These are phyloP conservation scores for Colletotrichum nymphaeae DNA, from an alignment of 2,329 filamentous ascomycete genomes.

Conservation along the genomic window DNA sequence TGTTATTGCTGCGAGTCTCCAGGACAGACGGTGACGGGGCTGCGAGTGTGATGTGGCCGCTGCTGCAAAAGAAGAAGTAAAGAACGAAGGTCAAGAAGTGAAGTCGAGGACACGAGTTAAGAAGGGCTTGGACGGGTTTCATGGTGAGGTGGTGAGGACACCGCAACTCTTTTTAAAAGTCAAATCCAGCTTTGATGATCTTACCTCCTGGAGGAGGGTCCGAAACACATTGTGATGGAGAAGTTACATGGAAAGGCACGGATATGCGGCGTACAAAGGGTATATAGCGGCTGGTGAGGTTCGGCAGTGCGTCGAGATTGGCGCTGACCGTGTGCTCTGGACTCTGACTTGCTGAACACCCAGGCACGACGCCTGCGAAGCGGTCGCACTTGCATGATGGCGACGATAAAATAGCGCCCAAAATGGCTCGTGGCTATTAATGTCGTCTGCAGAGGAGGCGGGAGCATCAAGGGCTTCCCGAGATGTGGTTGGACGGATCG, in stretches of 20 bases:
- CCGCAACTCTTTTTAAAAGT: slow-evolving; percentile 43
- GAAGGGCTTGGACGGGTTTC: slow-evolving; percentile 47
- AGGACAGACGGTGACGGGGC: slow-evolving; percentile 42
- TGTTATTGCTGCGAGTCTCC: slow-evolving; percentile 41
- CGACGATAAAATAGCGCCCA: slow-evolving; percentile 51
- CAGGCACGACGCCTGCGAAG: slow-evolving; percentile 44
- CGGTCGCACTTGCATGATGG: slow-evolving; percentile 51
- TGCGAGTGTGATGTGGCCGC: slow-evolving; percentile 39
- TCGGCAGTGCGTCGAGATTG: slow-evolving; percentile 55
- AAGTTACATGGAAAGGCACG: slow-evolving; percentile 56
- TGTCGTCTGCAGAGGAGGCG: slow-evolving; percentile 40
- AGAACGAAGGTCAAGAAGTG: slow-evolving; percentile 35
- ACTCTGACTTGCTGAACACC: slow-evolving; percentile 54
- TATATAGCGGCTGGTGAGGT: slow-evolving; percentile 70
- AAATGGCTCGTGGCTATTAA: slow-evolving; percentile 43
- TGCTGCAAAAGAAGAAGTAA: slow-evolving; percentile 41
- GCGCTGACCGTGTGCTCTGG: slow-evolving; percentile 53
- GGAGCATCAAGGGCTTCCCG: slow-evolving; percentile 39
- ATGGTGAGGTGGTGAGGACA: slow-evolving; percentile 55
- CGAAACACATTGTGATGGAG: slow-evolving; percentile 64
- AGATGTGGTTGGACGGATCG: slow-evolving; percentile 54
- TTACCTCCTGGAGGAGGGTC: slow-evolving; percentile 57
- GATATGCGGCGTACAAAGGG: slow-evolving; percentile 58
- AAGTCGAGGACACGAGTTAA: slow-evolving; percentile 41
- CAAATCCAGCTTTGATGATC: slow-evolving; percentile 44